Conservation (phyloP, 805 yeast genomes). For the Suhomyces sp. region DNA sequence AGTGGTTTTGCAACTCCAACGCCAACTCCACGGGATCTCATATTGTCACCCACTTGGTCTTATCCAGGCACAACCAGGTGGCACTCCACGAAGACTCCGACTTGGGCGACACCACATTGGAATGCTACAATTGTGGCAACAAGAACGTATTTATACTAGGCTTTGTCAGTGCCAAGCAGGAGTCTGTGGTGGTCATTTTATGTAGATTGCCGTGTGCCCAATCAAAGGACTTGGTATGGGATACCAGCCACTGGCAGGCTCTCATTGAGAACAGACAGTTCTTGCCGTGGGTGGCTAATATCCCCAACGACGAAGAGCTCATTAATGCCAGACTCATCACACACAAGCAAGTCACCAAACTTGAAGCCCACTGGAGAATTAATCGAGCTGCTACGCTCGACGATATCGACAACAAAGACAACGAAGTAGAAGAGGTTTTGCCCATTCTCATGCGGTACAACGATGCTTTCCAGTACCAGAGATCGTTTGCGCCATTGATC, state of each 20-base stretch:
- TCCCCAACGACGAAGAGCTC: constrained; percentile 63
- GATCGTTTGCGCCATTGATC: constrained; percentile 80
- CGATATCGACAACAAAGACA: constrained; percentile 54
- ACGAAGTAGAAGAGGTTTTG: constrained; percentile 54
- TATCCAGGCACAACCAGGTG: constrained; percentile 73
- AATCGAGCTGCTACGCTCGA: constrained; percentile 68
- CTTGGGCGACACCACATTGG: constrained; percentile 81
- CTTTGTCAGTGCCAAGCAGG: constrained; percentile 81
- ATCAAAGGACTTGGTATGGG: constrained; percentile 76
- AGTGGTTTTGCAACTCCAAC: constrained; percentile 88
- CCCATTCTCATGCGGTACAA: constrained; percentile 75
- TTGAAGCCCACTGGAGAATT: constrained; percentile 81
- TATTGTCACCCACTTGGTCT: constrained; percentile 79
- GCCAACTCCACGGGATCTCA: constrained; percentile 64
- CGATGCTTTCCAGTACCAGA: constrained; percentile 83
- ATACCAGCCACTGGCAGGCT: constrained; percentile 82
- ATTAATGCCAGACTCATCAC: constrained; percentile 55
- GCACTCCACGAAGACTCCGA: constrained; percentile 76
- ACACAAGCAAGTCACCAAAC: constrained; percentile 60
- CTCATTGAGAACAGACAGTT: constrained; percentile 76
- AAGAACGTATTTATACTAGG: constrained; percentile 79
- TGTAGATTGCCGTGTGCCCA: constrained; percentile 90
- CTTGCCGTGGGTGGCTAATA: constrained; percentile 75
- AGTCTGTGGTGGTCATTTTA: constrained; percentile 78
- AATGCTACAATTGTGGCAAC: constrained; percentile 88